Evolutionary conservation across 495 filamentous ascomycete species (phyloP).

Genomic region (Neurospora sublineolata): DNA sequence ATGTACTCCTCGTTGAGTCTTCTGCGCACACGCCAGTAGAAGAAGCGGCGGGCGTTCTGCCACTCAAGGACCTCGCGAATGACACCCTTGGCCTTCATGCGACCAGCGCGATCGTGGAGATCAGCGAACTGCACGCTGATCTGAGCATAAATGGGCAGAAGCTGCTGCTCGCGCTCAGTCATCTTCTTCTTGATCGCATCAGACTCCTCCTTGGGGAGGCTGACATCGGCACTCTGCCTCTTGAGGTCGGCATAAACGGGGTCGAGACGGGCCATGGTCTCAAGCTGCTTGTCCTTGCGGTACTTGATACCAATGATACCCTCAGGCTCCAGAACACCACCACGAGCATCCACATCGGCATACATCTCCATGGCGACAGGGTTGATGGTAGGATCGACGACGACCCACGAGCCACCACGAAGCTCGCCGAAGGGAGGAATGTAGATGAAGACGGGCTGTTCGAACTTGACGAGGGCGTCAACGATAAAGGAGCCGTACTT

Average conservation of each 20-base stretch:
- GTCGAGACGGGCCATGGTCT: constrained; percentile 95
- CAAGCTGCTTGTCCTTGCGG: constrained; percentile 90
- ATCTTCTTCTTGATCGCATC: constrained; percentile 74
- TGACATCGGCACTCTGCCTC: constrained; percentile 56
- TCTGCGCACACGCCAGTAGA: constrained; percentile 98
- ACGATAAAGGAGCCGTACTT: constrained; percentile 99
- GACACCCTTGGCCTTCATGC: constrained; percentile 94
- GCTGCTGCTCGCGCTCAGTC: constrained; percentile 73
- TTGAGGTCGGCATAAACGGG: constrained; percentile 70
- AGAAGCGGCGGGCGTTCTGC: constrained; percentile 90
- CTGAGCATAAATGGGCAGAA: constrained; percentile 86
- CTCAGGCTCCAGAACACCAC: constrained; percentile 95
- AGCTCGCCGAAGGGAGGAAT: constrained; percentile 95
- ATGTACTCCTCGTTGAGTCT: constrained; percentile 94
- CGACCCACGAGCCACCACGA: constrained; percentile 98
- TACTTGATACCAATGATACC: constrained; percentile 98
- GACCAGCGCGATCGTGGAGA: constrained; percentile 90
- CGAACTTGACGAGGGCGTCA: constrained; percentile 92
- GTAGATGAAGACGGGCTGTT: constrained; percentile 97
- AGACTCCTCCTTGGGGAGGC: constrained; percentile 59
- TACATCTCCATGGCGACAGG: constrained; percentile 98
- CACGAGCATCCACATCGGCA: constrained; percentile 88
- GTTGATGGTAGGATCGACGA: constrained; percentile 97
- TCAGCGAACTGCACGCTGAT: constrained; percentile 92
- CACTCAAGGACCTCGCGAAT: constrained; percentile 77